phyloP scores from a whole-genome alignment of 2,329 filamentous ascomycete species.

The Xylariaceae sp. region DNA sequence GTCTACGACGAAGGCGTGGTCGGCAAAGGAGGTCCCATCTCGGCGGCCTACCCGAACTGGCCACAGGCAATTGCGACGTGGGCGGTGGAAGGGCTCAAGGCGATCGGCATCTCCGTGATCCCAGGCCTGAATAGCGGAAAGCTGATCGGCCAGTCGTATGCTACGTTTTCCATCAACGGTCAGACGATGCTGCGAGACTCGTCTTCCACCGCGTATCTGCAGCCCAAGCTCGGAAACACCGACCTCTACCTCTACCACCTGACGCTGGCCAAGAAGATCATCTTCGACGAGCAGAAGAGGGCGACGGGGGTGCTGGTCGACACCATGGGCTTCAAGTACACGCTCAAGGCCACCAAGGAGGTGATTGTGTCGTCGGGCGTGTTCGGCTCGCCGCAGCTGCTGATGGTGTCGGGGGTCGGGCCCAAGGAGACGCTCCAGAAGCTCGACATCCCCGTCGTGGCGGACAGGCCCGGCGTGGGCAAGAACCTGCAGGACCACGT shows the following conservation, averaged over 20 bases:
- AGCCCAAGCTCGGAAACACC: constrained; percentile 12
- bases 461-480: constrained; percentile 55
- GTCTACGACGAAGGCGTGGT: constrained; percentile 29
- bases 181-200: constrained; percentile 15
- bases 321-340: constrained; percentile 11
- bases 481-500: constrained; percentile 53
- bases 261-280: constrained; percentile 18
- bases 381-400: constrained; percentile 55
- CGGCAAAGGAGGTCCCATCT: constrained; percentile 32
- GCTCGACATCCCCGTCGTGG: constrained; percentile 44
- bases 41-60: constrained; percentile 38
- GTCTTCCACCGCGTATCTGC: constrained; percentile 16
- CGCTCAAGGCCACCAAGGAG: constrained; percentile 14
- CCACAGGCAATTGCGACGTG: constrained; percentile 35
- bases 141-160: constrained; percentile 24
- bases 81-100: constrained; percentile 34
- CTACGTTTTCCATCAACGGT: constrained; percentile 17
- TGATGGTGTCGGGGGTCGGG: constrained; percentile 37
- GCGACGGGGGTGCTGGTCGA: constrained; percentile 16
- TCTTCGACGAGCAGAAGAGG: constrained; percentile 16
- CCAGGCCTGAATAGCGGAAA: constrained; percentile 37
- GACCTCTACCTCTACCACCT: constrained; percentile 15
- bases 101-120: constrained; percentile 34
- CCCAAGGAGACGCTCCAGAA: constrained; percentile 26
- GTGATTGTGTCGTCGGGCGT: constrained; percentile 58